These are phyloP conservation scores for Cryphonectria carpinicola DNA, from an alignment of 2,329 filamentous ascomycete species.

Conservation along the genomic window DNA sequence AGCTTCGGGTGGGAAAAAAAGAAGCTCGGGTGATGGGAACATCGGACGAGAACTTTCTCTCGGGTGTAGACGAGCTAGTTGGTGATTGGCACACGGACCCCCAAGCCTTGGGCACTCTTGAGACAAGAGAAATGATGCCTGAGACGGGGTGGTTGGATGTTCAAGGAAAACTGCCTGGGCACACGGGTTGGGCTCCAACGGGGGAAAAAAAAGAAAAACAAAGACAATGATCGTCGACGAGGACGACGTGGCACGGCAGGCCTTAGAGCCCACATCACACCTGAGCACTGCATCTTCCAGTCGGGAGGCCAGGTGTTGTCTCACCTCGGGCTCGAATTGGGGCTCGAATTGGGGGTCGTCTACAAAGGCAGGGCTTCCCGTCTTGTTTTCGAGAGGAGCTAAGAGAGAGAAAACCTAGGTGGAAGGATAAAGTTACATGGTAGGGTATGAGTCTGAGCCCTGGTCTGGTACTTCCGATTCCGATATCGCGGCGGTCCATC, in stretches of 20 bases:
- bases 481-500: conserved; percentile 4
- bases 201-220: background rate
- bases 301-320: conserved; percentile 1
- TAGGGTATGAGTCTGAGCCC: background rate
- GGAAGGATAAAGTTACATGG: background rate
- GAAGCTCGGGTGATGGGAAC: background rate
- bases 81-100: background rate
- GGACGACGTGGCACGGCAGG: background rate
- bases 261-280: background rate
- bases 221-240: background rate
- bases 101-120: background rate
- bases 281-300: background rate
- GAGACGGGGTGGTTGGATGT: background rate
- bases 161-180: background rate
- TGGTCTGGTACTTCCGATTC: background rate
- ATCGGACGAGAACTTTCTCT: background rate
- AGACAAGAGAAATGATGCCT: background rate
- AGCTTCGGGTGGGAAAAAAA: background rate
- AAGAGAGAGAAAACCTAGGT: background rate
- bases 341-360: background rate
- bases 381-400: background rate
- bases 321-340: background rate
- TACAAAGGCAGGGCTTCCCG: background rate
- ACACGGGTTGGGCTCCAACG: background rate
- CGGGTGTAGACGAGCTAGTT: background rate